phyloP scores from a whole-genome alignment of 345 rosid genomes.

The Lepidium aucheri region DNA sequence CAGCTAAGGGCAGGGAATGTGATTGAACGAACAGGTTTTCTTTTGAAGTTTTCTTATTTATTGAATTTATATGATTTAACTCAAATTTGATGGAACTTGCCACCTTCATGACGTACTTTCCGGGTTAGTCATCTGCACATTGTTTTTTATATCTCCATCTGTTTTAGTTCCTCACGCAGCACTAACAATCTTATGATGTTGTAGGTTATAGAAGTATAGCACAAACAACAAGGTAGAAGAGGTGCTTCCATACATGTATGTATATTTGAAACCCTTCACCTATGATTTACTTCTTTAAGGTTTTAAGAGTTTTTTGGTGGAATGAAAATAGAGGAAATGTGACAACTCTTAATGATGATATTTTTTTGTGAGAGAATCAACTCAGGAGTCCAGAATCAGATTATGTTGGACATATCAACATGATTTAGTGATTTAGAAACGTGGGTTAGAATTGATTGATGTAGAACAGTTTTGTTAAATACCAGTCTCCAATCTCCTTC shows the following conservation, averaged over 20 bases:
- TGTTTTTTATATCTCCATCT: not conserved
- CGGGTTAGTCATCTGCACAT: slow-evolving; percentile 37
- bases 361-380: not conserved
- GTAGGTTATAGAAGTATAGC: slow-evolving; percentile 72
- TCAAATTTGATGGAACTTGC: slow-evolving; percentile 1
- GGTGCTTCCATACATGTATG: slow-evolving; percentile 81
- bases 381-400: not conserved
- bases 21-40: slow-evolving; percentile 71
- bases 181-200: not conserved
- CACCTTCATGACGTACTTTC: slow-evolving; percentile 55
- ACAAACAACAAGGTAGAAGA: slow-evolving; percentile 89
- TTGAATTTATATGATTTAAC: not conserved
- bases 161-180: not conserved
- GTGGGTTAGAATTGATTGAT: not conserved
- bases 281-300: not conserved
- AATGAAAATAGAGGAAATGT: not conserved
- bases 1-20: slow-evolving; percentile 86
- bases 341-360: not conserved
- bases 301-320: not conserved
- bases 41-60: not conserved
- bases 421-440: not conserved
- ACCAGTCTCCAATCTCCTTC: not conserved
- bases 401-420: not conserved
- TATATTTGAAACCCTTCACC: not conserved
- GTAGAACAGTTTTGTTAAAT: not conserved